Evolutionary conservation across 2,329 filamentous ascomycete genomes (phyloP).

Genomic region (Ascochyta lentis): DNA sequence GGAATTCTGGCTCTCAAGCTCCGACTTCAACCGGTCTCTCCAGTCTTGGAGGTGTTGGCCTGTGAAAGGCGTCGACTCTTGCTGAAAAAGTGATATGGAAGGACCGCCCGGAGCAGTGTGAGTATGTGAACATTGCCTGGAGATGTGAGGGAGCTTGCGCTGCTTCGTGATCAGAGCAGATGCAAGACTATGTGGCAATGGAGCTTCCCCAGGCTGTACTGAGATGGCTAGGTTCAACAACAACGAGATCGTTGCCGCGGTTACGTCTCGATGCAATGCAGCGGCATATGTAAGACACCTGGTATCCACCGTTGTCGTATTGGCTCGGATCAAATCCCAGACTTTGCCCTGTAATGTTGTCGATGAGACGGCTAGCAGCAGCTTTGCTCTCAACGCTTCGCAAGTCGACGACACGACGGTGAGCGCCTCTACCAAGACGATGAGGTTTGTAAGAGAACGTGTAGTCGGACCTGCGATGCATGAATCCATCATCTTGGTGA

Average conservation of each 20-base stretch:
- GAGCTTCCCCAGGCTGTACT: constrained; percentile 21
- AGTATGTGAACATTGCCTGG: constrained; percentile 28
- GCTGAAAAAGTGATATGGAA: constrained; percentile 44
- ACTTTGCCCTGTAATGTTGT: constrained; percentile 30
- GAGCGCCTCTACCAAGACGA: constrained; percentile 28
- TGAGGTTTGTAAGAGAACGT: constrained; percentile 15
- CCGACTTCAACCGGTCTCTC: constrained; percentile 54
- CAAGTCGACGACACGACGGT: constrained; percentile 18
- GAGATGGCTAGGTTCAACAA: constrained; percentile 36
- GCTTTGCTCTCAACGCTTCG: constrained; percentile 22
- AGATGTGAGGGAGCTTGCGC: constrained; percentile 20
- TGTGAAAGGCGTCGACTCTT: constrained; percentile 48
- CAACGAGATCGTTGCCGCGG: constrained; percentile 35
- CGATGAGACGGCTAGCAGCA: constrained; percentile 37
- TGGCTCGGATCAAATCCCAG: constrained; percentile 23
- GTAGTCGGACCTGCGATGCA: constrained; percentile 16
- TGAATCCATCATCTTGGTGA: constrained; percentile 23
- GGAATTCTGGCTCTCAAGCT: constrained; percentile 49
- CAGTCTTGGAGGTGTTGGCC: constrained; percentile 54
- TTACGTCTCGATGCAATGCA: constrained; percentile 23
- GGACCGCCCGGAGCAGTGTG: background rate
- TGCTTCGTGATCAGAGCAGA: constrained; percentile 40
- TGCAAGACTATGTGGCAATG: constrained; percentile 26
- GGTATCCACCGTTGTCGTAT: background rate
- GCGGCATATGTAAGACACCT: constrained; percentile 25